Base-by-base conservation (phyloP, 495 filamentous ascomycete genomes). In the Lophium mytilinum region DNA sequence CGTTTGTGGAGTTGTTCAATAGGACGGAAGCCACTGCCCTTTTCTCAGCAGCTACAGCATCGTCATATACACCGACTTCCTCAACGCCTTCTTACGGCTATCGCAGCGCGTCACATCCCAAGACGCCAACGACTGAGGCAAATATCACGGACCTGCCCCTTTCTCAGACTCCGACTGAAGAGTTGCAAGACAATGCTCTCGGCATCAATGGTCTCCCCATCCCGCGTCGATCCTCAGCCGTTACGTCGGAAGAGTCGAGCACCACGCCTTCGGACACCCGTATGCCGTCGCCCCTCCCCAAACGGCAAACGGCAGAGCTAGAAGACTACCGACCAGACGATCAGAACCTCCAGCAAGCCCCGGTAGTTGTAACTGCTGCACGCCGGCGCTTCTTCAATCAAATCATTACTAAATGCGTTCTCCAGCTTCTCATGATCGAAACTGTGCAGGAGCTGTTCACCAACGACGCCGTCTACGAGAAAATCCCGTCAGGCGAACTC, bases 391-490 rank as follows among this genome's bases (percentile, higher is more conserved):
- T 95, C 72, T 99, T 99, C 78, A 99, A 97, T 71, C 87, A 92
- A 62, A 99, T 99, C 68, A 99, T 99, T 72, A 95, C 89, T n/a
- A 91, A 91, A 63, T 99, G 93, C 70, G 94, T 99, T 10, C 77
- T 99, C 12, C 94, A 97, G 68, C 78, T 99, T 4, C 83, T 99
- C 51, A 96, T 97, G 89, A 99, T 99, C 70, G 94, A 97, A 68
- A 99, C 93, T 0, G 93, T 99, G 39, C 91, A 95, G 62, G 93
- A 99, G 69, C 81, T 99, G 30, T 97, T 99, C 75, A 94, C 89
- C 52, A 97, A 97, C 68, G 92, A 99, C 65, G 79, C 87, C 33
- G 94, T 99, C 37, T 99, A 97, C 71, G 80, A 83, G 33, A 81
- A 94, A 70, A 97, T 99, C 48, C 93, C 93, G 1, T 92, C 87